Evolutionary conservation across 257 asterid genomes (phyloP).

Genomic region (Agastache rugosa): DNA sequence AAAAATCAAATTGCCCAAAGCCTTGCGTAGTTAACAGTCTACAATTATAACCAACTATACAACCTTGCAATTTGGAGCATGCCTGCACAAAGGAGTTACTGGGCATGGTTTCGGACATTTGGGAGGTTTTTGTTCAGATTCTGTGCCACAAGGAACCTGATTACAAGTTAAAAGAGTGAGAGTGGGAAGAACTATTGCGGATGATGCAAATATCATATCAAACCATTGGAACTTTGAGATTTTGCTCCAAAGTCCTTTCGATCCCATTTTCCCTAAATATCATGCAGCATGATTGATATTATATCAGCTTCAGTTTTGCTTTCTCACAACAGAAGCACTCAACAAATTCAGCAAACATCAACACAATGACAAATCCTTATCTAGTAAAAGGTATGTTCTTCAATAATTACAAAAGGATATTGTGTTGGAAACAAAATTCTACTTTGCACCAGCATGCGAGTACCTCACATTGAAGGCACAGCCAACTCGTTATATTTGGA

Average conservation of each 20-base stretch:
- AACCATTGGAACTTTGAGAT: slow-evolving; percentile 2
- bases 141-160: slow-evolving; percentile 99
- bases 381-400: neutral
- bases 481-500: slow-evolving; percentile 15
- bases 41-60: neutral
- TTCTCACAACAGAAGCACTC: neutral
- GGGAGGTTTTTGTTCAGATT: slow-evolving; percentile 85
- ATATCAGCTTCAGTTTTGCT: slow-evolving; percentile 16
- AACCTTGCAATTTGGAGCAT: slow-evolving; percentile 73
- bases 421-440: neutral
- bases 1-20: neutral
- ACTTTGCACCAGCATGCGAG: neutral
- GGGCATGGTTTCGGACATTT: slow-evolving; percentile 78
- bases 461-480: neutral
- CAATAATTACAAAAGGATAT: neutral
- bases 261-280: neutral
- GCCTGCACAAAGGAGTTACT: slow-evolving; percentile 74
- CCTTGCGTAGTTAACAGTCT: neutral
- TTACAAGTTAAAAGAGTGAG: slow-evolving; percentile 38
- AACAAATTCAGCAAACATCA: neutral
- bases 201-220: slow-evolving; percentile 23
- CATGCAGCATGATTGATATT: slow-evolving; percentile 9
- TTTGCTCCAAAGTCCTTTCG: neutral
- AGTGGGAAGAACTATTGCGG: slow-evolving; percentile 21
- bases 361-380: neutral